A percentile compares a stretch with the other conserved stretches of the same genome.
phyloP scores from a whole-genome alignment of 2,329 filamentous ascomycete species.

The Penicillium sp. region DNA sequence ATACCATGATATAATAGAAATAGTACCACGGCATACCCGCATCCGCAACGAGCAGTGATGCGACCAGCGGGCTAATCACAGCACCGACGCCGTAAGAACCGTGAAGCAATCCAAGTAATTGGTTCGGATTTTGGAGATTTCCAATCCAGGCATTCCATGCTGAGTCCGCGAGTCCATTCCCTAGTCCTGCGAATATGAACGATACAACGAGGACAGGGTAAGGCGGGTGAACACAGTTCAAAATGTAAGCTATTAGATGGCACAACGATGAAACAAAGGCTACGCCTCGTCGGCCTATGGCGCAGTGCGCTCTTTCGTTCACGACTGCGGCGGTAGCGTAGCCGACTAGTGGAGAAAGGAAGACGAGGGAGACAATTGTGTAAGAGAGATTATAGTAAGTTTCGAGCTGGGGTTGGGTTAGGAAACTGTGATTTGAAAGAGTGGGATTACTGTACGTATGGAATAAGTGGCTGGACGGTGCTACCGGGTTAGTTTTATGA shows the following conservation, averaged over 20 bases:
- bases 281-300: slow-evolving; percentile 66
- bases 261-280: slow-evolving; percentile 58
- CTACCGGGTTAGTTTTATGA: neutral
- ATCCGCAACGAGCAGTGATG: slow-evolving; percentile 69
- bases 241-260: slow-evolving; percentile 42
- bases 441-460: neutral
- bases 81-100: slow-evolving; percentile 69
- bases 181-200: slow-evolving; percentile 66
- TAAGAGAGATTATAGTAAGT: slow-evolving; percentile 47
- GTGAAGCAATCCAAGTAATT: slow-evolving; percentile 69
- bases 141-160: slow-evolving; percentile 63
- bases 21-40: slow-evolving; percentile 63
- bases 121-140: slow-evolving; percentile 71
- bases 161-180: slow-evolving; percentile 63
- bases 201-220: slow-evolving; percentile 66
- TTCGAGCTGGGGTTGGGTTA: slow-evolving; percentile 43
- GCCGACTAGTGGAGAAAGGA: slow-evolving; percentile 51
- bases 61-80: slow-evolving; percentile 66
- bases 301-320: slow-evolving; percentile 46
- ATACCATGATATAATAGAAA: slow-evolving; percentile 73
- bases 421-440: slow-evolving; percentile 11
- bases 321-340: slow-evolving; percentile 48
- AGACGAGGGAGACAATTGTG: slow-evolving; percentile 45
- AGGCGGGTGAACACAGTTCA: slow-evolving; percentile 63
- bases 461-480: neutral